Base-by-base conservation (phyloP, 1,284 basidiomycete species). In the Ganoderma leucocontextum region DNA sequence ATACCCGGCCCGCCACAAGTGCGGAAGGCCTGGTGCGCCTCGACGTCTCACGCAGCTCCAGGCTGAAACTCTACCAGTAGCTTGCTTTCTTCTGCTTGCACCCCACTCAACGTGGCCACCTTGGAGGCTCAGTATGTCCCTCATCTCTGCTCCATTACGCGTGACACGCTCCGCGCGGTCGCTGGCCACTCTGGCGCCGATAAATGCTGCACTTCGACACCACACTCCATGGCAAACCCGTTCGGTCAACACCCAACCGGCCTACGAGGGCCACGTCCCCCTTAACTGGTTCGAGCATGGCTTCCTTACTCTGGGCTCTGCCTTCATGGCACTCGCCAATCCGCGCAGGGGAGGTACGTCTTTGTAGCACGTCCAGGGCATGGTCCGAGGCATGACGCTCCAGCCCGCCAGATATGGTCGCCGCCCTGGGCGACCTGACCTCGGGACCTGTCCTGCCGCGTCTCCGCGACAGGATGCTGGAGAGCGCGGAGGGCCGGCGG, bases 341-440 rank as follows among this genome's bases (percentile, higher is more conserved):
- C 96, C 96, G 22, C 85, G 90, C 55, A 86, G 97, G 76, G 96
- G 91, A 75, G 96, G 96, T 95, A 75, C 80, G 92, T 81, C 33
- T 33, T 59, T 44, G 58, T 41, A 15, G 58, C 38, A 60, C 38
- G 15, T 41, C 65, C 63, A 38, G n/a, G n/a, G 29, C n/a, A 36
- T 5, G 35, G 63, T 35, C 10, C 41, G 49, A 59, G 68, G 17
- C 73, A 67, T 74, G 59, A 69, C 25, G 36, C 66, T 8, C 49
- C 59, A 64, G 52, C 62, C 60, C 47, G 55, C 72, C 62, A 96
- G 96, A 98, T 80, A 95, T 98, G 91, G 89, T 99, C 55, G 96
- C 97, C 25, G 93, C 94, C 8, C 86, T 98, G 10, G 95, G 93
- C 33, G 97, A 99, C 81, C 95, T 95, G 0, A 96, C 95, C 0